Evolutionary conservation across 2,329 filamentous ascomycete genomes (phyloP), one percentile per base, ranked within the genome.

Genomic region (Chaetomiaceae sp.): DNA sequence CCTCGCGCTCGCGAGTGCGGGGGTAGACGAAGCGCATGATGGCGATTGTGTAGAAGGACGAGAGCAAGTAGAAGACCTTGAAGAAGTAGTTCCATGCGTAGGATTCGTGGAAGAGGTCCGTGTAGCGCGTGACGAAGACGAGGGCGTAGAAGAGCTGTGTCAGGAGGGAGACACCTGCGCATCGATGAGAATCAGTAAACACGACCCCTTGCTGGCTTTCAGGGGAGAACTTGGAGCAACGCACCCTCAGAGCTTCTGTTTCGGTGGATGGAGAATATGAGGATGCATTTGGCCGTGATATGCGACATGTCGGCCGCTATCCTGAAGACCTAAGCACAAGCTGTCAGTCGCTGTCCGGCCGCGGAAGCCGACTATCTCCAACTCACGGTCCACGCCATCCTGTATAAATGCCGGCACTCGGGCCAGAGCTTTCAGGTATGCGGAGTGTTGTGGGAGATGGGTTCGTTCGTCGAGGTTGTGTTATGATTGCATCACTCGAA

Each of bases 1-100:
- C 82, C 73, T 97, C 92, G 48, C 85, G 79, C 72, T 97, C 92
- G 37, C 91, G 77, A n/a, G 91, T 95, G 30, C 92, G 82, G 10
- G 91, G 87, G 69, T 84, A 96, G 20, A 90, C 75, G 71, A 85
- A 86, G 69, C 90, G 86, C 90, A 97, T 96, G 58, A 95, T 71
- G 52, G 80, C 86, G 57, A 96, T 81, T 63, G 91, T 94, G 70
- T 96, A 96, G 58, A 91, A 79, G 1, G 88, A 92, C 4, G 87
- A 89, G 3, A 81, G 65, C 56, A 95, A 87, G 72, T 96, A 97
- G 72, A 95, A 89, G 57, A 94, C 78, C 76, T 96, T 96, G 70
- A 96, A 87, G 55, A 87, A 75, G 60, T 86, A 80, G 71, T 94
- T 92, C 82, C 87, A 94, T 55, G 63, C 59, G 23, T 69, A 72